phyloP scores from a whole-genome alignment of 805 yeast species.

The Candida sphagnicola region DNA sequence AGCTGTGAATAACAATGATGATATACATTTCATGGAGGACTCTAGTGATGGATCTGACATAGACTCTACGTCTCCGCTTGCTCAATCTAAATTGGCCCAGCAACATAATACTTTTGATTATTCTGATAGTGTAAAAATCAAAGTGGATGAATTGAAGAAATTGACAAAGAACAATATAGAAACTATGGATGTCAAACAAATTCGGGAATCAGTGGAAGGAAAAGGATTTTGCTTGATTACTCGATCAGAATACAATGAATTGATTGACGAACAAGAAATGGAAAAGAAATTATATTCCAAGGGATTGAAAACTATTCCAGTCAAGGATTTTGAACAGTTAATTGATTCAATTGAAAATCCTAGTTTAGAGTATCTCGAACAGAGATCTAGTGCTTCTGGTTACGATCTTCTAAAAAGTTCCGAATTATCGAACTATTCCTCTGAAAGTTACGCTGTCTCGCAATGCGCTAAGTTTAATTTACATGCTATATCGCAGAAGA shows the following conservation, averaged over 20 bases:
- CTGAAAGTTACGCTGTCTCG: background rate
- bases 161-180: conserved; percentile 22
- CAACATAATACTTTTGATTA: background rate
- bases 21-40: conserved; percentile 23
- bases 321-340: conserved; percentile 2
- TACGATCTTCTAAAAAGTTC: conserved; percentile 6
- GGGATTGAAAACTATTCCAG: conserved; percentile 32
- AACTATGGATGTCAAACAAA: conserved; percentile 18
- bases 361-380: conserved; percentile 16
- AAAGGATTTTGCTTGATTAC: conserved; percentile 27
- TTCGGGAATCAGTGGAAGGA: conserved; percentile 17
- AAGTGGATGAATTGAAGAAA: conserved; percentile 26
- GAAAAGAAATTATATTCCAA: conserved; percentile 20
- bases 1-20: conserved; percentile 2
- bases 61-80: background rate
- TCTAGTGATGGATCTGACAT: conserved; percentile 22
- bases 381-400: conserved; percentile 9
- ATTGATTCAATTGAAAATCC: conserved; percentile 17
- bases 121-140: background rate
- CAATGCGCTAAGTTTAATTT: conserved; percentile 16
- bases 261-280: conserved; percentile 34
- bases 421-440: background rate
- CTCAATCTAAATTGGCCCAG: background rate
- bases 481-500: conserved; percentile 14
- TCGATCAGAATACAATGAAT: conserved; percentile 21